A percentile compares a stretch with the other conserved stretches of the same genome.
These are phyloP conservation scores for Auricularia sp. DNA, from an alignment of 768 basidiomycete genomes.

Conservation along the genomic window DNA sequence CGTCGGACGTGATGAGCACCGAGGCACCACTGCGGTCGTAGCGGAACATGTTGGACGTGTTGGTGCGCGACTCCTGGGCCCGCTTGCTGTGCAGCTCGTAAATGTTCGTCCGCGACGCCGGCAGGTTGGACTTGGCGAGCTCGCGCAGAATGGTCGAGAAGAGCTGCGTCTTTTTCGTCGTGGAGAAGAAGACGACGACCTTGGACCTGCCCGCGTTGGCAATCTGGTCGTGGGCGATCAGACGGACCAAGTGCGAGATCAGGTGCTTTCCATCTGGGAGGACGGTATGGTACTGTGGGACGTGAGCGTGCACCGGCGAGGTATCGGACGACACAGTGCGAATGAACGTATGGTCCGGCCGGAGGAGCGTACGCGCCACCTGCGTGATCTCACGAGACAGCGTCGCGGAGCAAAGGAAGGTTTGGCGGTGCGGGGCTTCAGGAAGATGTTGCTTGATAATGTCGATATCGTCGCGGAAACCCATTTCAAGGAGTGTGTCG, in stretches of 20 bases:
- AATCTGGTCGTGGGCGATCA: slow-evolving; percentile 85
- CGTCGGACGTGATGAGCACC: slow-evolving; percentile 76
- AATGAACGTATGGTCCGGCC: slow-evolving; percentile 56
- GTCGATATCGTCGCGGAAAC: slow-evolving; percentile 80
- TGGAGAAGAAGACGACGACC: slow-evolving; percentile 72
- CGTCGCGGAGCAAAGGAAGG: slow-evolving; percentile 86
- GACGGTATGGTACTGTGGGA: slow-evolving; percentile 75
- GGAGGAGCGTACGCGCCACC: slow-evolving; percentile 51
- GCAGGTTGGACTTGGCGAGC: slow-evolving; percentile 34
- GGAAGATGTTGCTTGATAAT: slow-evolving; percentile 59
- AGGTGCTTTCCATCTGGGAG: slow-evolving; percentile 57
- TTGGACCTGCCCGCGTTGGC: slow-evolving; percentile 56
- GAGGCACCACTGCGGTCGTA: slow-evolving; percentile 38
- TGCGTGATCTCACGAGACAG: slow-evolving; percentile 62
- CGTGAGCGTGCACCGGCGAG: slow-evolving; percentile 58
- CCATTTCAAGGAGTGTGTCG: slow-evolving; percentile 85
- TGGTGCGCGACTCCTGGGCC: slow-evolving; percentile 44
- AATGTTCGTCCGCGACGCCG: slow-evolving; percentile 43
- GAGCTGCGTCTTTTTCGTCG: slow-evolving; percentile 76
- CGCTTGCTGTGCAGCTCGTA: slow-evolving; percentile 81
- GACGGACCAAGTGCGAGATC: slow-evolving; percentile 64
- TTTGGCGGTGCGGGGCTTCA: slow-evolving; percentile 58
- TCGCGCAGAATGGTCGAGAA: slow-evolving; percentile 52
- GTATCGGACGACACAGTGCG: slow-evolving; percentile 55
- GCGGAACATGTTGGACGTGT: slow-evolving; percentile 51